Conservation (phyloP, 2,329 filamentous ascomycete genomes). For the Hypoxylon sp. region DNA sequence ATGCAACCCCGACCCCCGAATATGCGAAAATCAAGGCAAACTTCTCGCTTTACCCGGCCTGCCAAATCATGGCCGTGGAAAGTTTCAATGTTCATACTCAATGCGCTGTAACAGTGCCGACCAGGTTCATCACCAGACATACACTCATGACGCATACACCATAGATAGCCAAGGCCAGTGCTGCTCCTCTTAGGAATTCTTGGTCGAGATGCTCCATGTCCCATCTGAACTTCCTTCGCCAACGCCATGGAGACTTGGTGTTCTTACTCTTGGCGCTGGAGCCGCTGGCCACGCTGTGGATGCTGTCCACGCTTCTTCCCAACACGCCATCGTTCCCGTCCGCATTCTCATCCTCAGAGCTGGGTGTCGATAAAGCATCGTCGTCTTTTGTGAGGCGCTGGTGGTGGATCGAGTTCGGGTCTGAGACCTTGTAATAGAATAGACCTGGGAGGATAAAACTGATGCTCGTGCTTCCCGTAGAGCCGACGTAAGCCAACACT, state of each 20-base stretch:
- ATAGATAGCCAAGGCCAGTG: slow-evolving; percentile 84
- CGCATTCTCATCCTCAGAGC: slow-evolving; percentile 57
- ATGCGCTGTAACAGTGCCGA: slow-evolving; percentile 76
- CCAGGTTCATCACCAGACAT: slow-evolving; percentile 87
- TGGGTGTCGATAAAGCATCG: slow-evolving; percentile 73
- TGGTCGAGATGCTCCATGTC: slow-evolving; percentile 75
- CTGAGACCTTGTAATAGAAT: slow-evolving; percentile 98
- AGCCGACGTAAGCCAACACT: slow-evolving; percentile 94
- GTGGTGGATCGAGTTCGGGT: slow-evolving; percentile 87
- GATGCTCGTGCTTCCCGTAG: slow-evolving; percentile 94
- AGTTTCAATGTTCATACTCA: slow-evolving; percentile 52
- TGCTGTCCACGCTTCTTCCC: slow-evolving; percentile 62
- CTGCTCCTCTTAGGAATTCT: slow-evolving; percentile 76
- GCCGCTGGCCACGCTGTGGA: slow-evolving; percentile 60
- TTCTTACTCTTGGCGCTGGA: slow-evolving; percentile 54
- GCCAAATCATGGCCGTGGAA: not conserved
- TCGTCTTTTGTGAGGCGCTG: slow-evolving; percentile 93
- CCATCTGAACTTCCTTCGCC: slow-evolving; percentile 72
- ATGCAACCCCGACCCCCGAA: slow-evolving; percentile 18
- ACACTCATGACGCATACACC: slow-evolving; percentile 90
- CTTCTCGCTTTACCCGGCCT: not conserved
- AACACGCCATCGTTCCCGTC: slow-evolving; percentile 57
- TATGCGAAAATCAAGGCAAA: slow-evolving; percentile 15
- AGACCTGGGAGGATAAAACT: slow-evolving; percentile 96
- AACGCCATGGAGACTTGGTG: slow-evolving; percentile 62